Evolutionary conservation across 768 basidiomycete genomes (phyloP).

Genomic region (Holtermanniella nyarrowii): DNA sequence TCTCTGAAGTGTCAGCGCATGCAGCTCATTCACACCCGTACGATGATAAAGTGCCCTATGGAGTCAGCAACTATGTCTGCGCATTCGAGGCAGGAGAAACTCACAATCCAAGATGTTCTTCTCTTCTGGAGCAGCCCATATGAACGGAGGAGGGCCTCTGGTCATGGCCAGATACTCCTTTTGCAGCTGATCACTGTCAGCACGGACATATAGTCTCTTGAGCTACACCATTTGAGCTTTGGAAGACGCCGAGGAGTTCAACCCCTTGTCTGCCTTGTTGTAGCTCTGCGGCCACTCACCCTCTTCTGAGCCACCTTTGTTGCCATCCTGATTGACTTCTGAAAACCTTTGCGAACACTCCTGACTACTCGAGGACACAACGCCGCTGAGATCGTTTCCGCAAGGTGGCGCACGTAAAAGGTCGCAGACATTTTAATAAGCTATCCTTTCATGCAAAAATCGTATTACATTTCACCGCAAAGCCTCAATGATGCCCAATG

Average conservation of each 20-base stretch:
- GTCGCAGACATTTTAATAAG: too few species aligned
- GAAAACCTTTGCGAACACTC: too few species aligned
- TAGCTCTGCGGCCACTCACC: constrained; percentile 16
- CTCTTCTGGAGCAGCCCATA: constrained; percentile 92
- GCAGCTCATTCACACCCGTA: constrained; percentile 33
- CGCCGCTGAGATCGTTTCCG: too few species aligned
- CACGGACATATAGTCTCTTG: neutral
- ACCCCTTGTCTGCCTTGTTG: neutral
- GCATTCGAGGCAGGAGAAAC: too few species aligned
- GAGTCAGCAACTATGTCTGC: constrained; percentile 2
- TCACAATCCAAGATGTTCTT: constrained; percentile 92
- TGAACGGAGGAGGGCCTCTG: constrained; percentile 84
- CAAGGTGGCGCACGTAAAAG: too few species aligned
- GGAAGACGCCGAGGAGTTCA: constrained; percentile 6
- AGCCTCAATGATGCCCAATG: too few species aligned
- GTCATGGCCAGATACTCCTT: constrained; percentile 83
- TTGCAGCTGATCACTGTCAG: constrained; percentile 13
- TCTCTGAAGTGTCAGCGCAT: constrained; percentile 48
- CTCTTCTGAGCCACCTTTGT: constrained; percentile 38
- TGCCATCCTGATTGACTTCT: constrained; percentile 31
- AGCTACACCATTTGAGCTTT: neutral
- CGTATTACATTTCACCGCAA: too few species aligned
- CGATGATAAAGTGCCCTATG: constrained; percentile 89
- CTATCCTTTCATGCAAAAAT: too few species aligned
- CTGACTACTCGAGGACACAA: too few species aligned